A percentile compares a stretch with the other conserved stretches of the same genome.
Evolutionary conservation across 1,284 basidiomycete genomes (phyloP).

Genomic region (Calocybe gambosa): DNA sequence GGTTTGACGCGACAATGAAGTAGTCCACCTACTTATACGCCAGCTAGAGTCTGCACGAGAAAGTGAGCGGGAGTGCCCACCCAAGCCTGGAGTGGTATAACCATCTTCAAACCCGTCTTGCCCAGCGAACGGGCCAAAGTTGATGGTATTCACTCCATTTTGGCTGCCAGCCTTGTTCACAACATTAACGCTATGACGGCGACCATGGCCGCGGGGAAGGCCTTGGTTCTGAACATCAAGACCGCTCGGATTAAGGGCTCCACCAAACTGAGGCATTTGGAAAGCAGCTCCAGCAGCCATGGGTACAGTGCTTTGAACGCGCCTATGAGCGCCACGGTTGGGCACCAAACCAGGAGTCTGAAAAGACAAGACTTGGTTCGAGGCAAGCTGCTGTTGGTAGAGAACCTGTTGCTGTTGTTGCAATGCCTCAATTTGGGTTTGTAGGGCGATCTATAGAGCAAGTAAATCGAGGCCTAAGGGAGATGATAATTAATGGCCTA

Average conservation of each 20-base stretch:
- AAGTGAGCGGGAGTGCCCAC: slow-evolving; percentile 71
- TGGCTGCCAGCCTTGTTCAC: slow-evolving; percentile 64
- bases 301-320: slow-evolving; percentile 84
- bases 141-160: slow-evolving; percentile 41
- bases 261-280: slow-evolving; percentile 66
- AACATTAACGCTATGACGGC: slow-evolving; percentile 93
- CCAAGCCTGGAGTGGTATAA: slow-evolving; percentile 49
- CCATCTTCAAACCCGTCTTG: slow-evolving; percentile 75
- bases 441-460: slow-evolving; percentile 68
- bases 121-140: slow-evolving; percentile 38
- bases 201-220: slow-evolving; percentile 79
- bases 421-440: slow-evolving; percentile 85
- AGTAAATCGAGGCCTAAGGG: not conserved
- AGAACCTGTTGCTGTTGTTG: slow-evolving; percentile 87
- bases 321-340: slow-evolving; percentile 68
- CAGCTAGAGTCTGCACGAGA: slow-evolving; percentile 80
- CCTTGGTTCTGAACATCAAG: slow-evolving; percentile 59
- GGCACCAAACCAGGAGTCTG: slow-evolving; percentile 65
- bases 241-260: slow-evolving; percentile 46
- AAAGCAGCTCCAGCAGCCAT: slow-evolving; percentile 43
- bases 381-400: slow-evolving; percentile 81
- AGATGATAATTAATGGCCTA: slow-evolving; percentile 25
- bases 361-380: slow-evolving; percentile 67
- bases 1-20: not conserved
- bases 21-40: slow-evolving; percentile 71